These are phyloP conservation scores for Maudiozyma pseudohumilis DNA, from an alignment of 805 yeast species.

Conservation along the genomic window DNA sequence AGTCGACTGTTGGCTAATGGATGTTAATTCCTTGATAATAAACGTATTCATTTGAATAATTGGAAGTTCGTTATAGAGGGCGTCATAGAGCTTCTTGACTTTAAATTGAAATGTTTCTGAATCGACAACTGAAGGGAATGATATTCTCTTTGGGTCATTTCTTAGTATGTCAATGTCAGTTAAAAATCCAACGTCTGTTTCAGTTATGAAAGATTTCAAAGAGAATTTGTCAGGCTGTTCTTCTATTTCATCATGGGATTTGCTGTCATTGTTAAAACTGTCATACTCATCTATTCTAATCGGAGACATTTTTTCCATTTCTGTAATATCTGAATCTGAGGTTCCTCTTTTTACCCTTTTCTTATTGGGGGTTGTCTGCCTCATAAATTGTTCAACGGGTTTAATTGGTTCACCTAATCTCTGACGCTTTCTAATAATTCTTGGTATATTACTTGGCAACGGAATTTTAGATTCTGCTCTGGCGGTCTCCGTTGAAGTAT, in stretches of 20 bases:
- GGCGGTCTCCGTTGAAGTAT: not conserved
- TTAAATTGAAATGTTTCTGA: slow-evolving; percentile 5
- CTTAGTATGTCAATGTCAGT: slow-evolving; percentile 12
- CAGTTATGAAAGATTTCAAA: slow-evolving; percentile 12
- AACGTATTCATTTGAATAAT: slow-evolving; percentile 39
- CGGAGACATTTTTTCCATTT: slow-evolving; percentile 25
- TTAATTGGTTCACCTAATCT: not conserved
- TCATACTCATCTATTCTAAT: slow-evolving; percentile 10
- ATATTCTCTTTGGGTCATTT: slow-evolving; percentile 4
- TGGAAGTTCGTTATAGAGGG: slow-evolving; percentile 22
- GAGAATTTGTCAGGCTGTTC: slow-evolving; percentile 6
- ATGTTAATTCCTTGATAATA: slow-evolving; percentile 44
- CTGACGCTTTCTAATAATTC: slow-evolving; percentile 1
- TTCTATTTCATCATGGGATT: not conserved
- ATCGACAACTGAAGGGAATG: slow-evolving; percentile 5
- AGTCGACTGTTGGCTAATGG: slow-evolving; percentile 41
- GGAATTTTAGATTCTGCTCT: not conserved
- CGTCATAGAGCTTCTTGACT: slow-evolving; percentile 10
- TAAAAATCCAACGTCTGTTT: slow-evolving; percentile 14
- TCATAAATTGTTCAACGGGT: not conserved
- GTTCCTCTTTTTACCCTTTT: slow-evolving; percentile 3
- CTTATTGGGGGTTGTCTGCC: not conserved
- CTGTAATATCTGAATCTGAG: slow-evolving; percentile 14
- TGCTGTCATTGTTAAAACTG: not conserved
- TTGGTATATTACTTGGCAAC: slow-evolving; percentile 4